These are phyloP conservation scores for Penicillium canescens DNA, from an alignment of 495 filamentous ascomycete species.

Conservation along the genomic window DNA sequence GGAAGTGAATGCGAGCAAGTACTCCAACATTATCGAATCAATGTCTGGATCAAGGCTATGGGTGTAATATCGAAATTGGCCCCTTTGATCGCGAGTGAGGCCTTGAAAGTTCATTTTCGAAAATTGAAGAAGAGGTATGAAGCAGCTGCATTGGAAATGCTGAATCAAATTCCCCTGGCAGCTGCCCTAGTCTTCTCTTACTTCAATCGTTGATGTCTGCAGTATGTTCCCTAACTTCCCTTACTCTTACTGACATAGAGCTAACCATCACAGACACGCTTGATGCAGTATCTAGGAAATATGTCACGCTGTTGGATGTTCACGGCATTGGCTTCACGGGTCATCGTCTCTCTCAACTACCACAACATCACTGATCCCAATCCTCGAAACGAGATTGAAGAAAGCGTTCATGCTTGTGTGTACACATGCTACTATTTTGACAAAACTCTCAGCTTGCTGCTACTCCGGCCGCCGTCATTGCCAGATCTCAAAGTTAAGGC, in stretches of 20 bases:
- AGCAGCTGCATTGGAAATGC: slow-evolving; percentile 16
- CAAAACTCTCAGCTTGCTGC: slow-evolving; percentile 36
- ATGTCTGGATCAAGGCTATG: slow-evolving; percentile 27
- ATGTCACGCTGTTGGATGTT: slow-evolving; percentile 32
- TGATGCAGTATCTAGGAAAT: slow-evolving; percentile 29
- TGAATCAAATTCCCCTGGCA: slow-evolving; percentile 23
- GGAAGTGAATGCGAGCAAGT: slow-evolving; percentile 22
- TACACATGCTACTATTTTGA: slow-evolving; percentile 37
- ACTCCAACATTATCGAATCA: slow-evolving; percentile 23
- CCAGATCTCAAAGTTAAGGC: slow-evolving; percentile 30
- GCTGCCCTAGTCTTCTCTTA: slow-evolving; percentile 26
- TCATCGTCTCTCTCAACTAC: slow-evolving; percentile 31
- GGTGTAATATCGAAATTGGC: slow-evolving; percentile 23
- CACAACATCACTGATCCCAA: slow-evolving; percentile 23
- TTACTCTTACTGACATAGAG: not conserved
- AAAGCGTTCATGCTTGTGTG: slow-evolving; percentile 27
- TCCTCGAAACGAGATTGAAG: slow-evolving; percentile 21
- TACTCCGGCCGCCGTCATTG: slow-evolving; percentile 34
- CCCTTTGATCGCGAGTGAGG: slow-evolving; percentile 19
- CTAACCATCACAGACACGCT: slow-evolving; percentile 14
- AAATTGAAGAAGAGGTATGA: slow-evolving; percentile 26
- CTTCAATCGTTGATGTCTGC: slow-evolving; percentile 30
- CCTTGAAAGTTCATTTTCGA: slow-evolving; percentile 20
- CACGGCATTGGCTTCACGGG: slow-evolving; percentile 20
- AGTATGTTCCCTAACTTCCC: slow-evolving; percentile 12